Evolutionary conservation across 2,329 filamentous ascomycete genomes (phyloP).

Genomic region (Alternaria arbusti): DNA sequence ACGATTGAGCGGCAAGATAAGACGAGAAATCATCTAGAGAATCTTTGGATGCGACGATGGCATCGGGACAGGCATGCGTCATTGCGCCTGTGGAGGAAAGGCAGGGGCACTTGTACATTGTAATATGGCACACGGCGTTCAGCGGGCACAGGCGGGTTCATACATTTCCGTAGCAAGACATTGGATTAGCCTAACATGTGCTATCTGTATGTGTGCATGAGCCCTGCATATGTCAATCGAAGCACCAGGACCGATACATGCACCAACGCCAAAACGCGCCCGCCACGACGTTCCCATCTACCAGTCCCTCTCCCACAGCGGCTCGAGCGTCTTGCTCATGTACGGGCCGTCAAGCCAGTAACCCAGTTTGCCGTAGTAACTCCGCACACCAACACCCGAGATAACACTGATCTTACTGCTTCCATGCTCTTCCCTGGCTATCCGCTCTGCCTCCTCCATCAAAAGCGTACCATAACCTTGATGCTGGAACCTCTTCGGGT

Average conservation of each 20-base stretch:
- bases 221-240: neutral
- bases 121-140: slow-evolving; percentile 31
- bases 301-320: slow-evolving; percentile 43
- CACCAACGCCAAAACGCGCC: slow-evolving; percentile 7
- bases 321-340: slow-evolving; percentile 48
- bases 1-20: neutral
- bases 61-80: neutral
- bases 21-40: neutral
- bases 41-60: neutral
- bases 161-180: slow-evolving; percentile 9
- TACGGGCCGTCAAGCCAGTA: slow-evolving; percentile 95
- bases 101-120: slow-evolving; percentile 12
- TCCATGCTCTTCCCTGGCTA: slow-evolving; percentile 91
- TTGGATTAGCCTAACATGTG: slow-evolving; percentile 8
- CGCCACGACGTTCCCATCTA: neutral
- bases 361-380: slow-evolving; percentile 91
- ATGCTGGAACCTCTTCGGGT: slow-evolving; percentile 97
- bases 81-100: neutral
- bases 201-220: slow-evolving; percentile 1
- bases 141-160: slow-evolving; percentile 1
- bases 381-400: slow-evolving; percentile 93
- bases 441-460: slow-evolving; percentile 98
- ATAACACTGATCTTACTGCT: slow-evolving; percentile 96
- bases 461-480: slow-evolving; percentile 94
- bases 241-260: neutral